These are phyloP conservation scores for Cutaneotrichosporon mucoides DNA, from an alignment of 1,284 basidiomycete genomes.

Conservation along the genomic window DNA sequence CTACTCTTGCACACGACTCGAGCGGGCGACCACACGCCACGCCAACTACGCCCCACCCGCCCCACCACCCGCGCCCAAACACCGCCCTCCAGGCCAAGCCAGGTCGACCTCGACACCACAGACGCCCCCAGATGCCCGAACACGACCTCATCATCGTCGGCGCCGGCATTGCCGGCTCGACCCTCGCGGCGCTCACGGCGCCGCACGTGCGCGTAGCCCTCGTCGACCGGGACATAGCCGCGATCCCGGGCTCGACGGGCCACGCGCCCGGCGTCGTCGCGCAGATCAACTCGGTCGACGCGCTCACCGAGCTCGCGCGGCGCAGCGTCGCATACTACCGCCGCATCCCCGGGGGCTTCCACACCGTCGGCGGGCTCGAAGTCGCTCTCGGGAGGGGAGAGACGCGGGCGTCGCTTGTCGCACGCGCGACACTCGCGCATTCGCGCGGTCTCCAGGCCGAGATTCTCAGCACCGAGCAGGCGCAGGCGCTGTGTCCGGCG, in stretches of 20 bases:
- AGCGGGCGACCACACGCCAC: neutral
- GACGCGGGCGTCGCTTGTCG: neutral
- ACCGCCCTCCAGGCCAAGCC: too few species aligned
- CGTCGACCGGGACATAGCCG: constrained; percentile 43
- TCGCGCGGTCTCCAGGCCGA: constrained; percentile 12
- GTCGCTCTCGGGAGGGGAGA: constrained; percentile 4
- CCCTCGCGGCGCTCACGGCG: constrained; percentile 46
- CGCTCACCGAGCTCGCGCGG: constrained; percentile 26
- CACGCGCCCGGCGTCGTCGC: constrained; percentile 33
- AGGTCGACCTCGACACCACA: too few species aligned
- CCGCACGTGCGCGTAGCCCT: constrained; percentile 51
- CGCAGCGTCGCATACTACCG: constrained; percentile 22
- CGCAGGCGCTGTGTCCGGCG: constrained; percentile 12
- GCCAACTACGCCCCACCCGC: neutral
- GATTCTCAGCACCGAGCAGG: constrained; percentile 15
- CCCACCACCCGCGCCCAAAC: neutral
- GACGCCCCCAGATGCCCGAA: neutral
- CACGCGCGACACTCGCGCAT: constrained; percentile 12
- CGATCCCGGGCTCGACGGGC: constrained; percentile 28
- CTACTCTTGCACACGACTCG: too few species aligned
- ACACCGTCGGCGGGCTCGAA: constrained; percentile 25
- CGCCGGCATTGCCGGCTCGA: constrained; percentile 32
- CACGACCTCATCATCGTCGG: constrained; percentile 31
- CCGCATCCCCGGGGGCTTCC: constrained; percentile 18
- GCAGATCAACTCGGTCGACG: constrained; percentile 22